Evolutionary conservation across 164 flowering plant species (phyloP), one percentile per base, ranked within the genome.

Genomic region (Umbilicus rupestris): DNA sequence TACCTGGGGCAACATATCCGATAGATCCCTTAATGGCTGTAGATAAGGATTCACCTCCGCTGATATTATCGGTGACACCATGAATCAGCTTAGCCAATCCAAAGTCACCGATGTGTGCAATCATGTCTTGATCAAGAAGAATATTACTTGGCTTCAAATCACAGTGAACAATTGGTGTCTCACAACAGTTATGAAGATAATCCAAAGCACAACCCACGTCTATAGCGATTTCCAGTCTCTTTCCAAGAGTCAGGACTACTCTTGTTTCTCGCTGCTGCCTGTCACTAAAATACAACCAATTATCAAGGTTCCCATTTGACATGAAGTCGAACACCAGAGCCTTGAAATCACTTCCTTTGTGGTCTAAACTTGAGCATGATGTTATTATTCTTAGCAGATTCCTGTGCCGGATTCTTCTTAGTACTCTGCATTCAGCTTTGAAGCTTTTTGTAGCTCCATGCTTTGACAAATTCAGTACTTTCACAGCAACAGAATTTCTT

Each of bases 371-470:
- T 20, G 69, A 52, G 37, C 69, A 66, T 1, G 69, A 33, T 24
- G 69, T 66, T 52, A 52, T 35, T 6, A 66, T 52, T n/a, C 58
- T 66, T 6, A 66, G 26, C 2, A 66, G 63, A 39, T 66, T 66
- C 12, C 63, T 47, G 11, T 50, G 69, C 5, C 62, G 17, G 19
- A 66, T 52, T 3, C 19, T 52, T 15, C 46, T 52, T 30, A 66
- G 41, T 10, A 42, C 69, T n/a, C 20, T 24, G 69, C 69, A 66
- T 37, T 66, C 69, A 24, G 46, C 62, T 60, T 33, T 39, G 47
- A 66, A 66, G 37, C 69, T 66, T n/a, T 52, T 66, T 7, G 63
- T 20, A 33, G 69, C 69, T 37, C 69, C 69, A 31, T 24, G 26
- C 46, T 26, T 50, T 66, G 24, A 17, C 39, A 66, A 60, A n/a